Percentiles rank a stretch among this genome's conserved stretches.
phyloP scores from a whole-genome alignment of 2,329 filamentous ascomycete species.

The Podosphaera leucotricha region DNA sequence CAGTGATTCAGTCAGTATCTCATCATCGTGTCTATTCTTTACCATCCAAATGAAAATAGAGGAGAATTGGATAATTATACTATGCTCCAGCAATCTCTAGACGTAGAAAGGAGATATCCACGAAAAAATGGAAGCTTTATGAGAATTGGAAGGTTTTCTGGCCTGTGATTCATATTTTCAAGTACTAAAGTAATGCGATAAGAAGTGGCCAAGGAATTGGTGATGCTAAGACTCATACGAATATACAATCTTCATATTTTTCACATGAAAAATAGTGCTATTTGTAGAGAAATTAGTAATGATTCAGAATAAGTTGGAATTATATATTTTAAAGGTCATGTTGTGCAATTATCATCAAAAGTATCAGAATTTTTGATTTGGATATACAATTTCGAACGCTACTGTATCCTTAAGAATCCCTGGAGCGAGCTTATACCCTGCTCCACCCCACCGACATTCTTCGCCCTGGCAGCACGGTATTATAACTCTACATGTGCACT shows the following conservation, averaged over 20 bases:
- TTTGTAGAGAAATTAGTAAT: neutral
- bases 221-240: neutral
- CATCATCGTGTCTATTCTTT: neutral
- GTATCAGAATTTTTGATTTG: neutral
- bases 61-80: neutral
- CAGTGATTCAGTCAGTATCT: neutral
- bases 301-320: neutral
- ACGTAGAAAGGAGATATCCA: too few species aligned
- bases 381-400: too few species aligned
- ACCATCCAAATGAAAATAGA: neutral
- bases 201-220: too few species aligned
- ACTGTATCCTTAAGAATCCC: too few species aligned
- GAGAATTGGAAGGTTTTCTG: too few species aligned
- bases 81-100: neutral
- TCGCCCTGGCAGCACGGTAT: too few species aligned
- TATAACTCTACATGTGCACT: too few species aligned
- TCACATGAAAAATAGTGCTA: neutral
- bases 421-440: too few species aligned
- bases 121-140: too few species aligned
- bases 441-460: too few species aligned
- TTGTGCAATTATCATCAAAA: conserved; percentile 1
- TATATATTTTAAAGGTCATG: neutral
- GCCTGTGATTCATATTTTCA: too few species aligned
- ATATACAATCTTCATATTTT: neutral
- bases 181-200: too few species aligned